Base-by-base conservation (phyloP, 2,329 filamentous ascomycete species). In the Ascochyta rabiei region DNA sequence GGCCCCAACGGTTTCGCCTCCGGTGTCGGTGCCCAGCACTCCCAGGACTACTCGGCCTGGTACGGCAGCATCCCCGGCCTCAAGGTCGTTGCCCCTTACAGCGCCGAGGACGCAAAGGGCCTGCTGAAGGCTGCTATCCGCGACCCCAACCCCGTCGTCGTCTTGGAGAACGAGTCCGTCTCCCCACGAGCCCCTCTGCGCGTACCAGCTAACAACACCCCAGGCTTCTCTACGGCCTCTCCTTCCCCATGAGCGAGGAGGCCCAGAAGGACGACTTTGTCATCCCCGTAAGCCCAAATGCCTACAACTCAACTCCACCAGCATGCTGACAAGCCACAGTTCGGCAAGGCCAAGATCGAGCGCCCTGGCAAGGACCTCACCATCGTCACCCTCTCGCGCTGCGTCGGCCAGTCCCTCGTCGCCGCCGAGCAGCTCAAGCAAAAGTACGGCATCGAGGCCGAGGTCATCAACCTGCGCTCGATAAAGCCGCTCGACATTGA, bases 281-380 rank as follows among this genome's bases (percentile, higher is more conserved):
- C 69, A 80, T 99, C 68, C 95, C 95, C 66, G 80, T 81, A 77
- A 59, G 77, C 24, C 3, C 33, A 42, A 43, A 28, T 10, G 15
- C 30, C 9, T 16, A 15, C 26, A n/a, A 39, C 4, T 6, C 16
- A 12, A 19, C 2, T 6, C 16, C 9, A 16, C 3, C 41, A 37
- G 9, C 44, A 28, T 3, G 41, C 64, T 68, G 50, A 70, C 53
- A 26, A 15, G 37, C 12, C 43, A 16, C 49, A 80, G 80, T 92
- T 99, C 76, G 95, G 95, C 77, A 99, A 99, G 84, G 95, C 95
- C 79, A 99, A 99, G 87, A 90, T 99, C 74, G 95, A 99, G 84
- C 93, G 95, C 71, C 82, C 87, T 59, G 95, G 95, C 78, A 97
- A 93, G 81, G 95, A 99, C 76, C 81, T 99, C 66, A 99, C 95